Conservation (phyloP, 2,329 filamentous ascomycete genomes). For the Cryphonectria radicalis region DNA sequence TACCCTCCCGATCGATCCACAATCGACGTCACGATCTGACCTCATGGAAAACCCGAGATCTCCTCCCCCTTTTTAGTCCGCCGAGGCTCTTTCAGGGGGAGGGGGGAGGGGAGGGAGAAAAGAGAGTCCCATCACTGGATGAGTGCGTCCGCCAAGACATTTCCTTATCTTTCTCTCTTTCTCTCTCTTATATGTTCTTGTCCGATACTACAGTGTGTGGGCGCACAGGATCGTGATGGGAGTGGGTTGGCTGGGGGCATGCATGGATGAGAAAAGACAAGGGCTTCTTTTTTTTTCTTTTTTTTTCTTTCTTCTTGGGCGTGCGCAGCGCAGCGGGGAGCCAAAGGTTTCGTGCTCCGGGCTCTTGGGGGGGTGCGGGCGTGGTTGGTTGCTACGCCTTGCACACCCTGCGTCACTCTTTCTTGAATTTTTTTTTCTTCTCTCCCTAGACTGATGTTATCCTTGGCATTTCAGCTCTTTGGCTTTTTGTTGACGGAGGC, state of each 20-base stretch:
- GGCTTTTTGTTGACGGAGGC: neutral
- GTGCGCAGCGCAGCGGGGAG: neutral
- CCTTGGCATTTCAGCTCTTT: neutral
- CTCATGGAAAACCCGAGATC: neutral
- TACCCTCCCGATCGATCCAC: neutral
- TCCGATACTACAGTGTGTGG: neutral
- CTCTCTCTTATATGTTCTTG: neutral
- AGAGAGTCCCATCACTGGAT: neutral
- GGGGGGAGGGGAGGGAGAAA: neutral
- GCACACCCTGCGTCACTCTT: neutral
- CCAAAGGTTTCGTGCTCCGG: neutral
- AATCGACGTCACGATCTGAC: conserved; percentile 1
- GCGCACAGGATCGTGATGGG: neutral
- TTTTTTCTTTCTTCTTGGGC: too few species aligned
- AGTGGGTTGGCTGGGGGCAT: too few species aligned
- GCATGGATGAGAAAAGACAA: neutral
- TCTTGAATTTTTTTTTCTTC: neutral
- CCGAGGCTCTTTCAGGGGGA: neutral
- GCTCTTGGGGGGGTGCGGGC: too few species aligned
- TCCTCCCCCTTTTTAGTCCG: neutral
- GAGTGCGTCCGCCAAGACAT: neutral
- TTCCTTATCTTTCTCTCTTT: neutral
- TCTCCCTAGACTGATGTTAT: too few species aligned
- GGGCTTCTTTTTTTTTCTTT: too few species aligned
- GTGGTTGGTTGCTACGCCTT: neutral